Conservation (phyloP, 805 yeast genomes). For the Starmerella floris region DNA sequence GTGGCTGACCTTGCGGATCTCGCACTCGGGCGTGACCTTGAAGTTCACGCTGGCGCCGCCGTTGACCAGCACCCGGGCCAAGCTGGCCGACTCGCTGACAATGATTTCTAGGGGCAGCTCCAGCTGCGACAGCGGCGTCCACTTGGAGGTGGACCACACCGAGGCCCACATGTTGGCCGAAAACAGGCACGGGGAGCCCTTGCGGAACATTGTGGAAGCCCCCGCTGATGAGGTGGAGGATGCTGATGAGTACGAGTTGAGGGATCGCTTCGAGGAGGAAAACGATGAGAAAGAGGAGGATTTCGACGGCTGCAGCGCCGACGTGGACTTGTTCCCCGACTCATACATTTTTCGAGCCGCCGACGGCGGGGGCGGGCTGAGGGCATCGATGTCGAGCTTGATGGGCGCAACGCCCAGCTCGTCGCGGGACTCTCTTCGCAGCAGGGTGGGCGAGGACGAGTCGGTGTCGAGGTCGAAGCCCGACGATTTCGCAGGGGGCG, state of each 20-base stretch:
- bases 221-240: constrained; percentile 11
- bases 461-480: no score
- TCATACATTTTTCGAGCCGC: constrained; percentile 5
- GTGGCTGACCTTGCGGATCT: constrained; percentile 17
- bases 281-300: constrained; percentile 16
- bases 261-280: constrained; percentile 11
- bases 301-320: constrained; percentile 7
- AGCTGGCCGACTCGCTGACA: constrained; percentile 1
- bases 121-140: constrained; percentile 23
- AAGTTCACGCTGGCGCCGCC: constrained; percentile 6
- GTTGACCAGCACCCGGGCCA: constrained; percentile 2
- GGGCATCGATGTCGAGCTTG: background rate
- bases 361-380: background rate
- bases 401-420: background rate
- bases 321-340: constrained; percentile 11
- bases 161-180: constrained; percentile 21
- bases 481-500: background rate
- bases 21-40: constrained; percentile 13
- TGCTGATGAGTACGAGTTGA: constrained; percentile 10
- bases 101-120: constrained; percentile 20
- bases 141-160: constrained; percentile 17
- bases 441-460: constrained; percentile 1
- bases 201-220: constrained; percentile 3
- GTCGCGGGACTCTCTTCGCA: constrained; percentile 1
- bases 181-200: constrained; percentile 10